Conservation (phyloP, 768 basidiomycete genomes). For the Artomyces pyxidatus region DNA sequence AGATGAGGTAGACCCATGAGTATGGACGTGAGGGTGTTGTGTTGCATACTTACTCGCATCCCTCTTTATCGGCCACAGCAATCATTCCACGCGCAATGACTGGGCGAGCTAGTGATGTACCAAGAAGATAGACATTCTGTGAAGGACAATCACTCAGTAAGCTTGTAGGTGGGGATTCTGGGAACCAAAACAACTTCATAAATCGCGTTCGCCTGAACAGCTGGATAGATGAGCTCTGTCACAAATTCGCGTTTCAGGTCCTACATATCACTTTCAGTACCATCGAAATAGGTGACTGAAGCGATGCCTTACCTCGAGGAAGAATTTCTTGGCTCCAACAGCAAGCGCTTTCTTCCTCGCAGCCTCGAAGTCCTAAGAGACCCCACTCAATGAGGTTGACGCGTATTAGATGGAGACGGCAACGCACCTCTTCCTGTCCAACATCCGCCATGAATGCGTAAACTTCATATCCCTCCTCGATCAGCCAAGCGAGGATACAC, state of each 20-base stretch:
- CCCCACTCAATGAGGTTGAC: not conserved
- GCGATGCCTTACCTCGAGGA: conserved; percentile 54
- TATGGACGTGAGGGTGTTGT: too few species aligned
- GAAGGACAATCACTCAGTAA: not conserved
- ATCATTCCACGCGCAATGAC: conserved; percentile 99
- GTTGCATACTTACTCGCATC: conserved; percentile 98
- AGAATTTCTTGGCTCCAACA: conserved; percentile 95
- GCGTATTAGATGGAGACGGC: not conserved
- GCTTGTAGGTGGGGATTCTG: not conserved
- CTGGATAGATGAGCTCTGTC: conserved; percentile 94
- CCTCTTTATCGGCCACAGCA: conserved; percentile 78
- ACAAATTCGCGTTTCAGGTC: conserved; percentile 94
- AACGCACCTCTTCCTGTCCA: conserved; percentile 75
- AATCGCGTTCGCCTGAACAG: conserved; percentile 96
- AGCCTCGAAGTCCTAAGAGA: conserved; percentile 79
- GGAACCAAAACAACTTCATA: conserved; percentile 67
- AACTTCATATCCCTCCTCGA: conserved; percentile 97
- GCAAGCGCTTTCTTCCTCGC: conserved; percentile 83
- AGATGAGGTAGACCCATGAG: not conserved
- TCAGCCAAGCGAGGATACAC: conserved; percentile 98
- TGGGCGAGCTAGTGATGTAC: conserved; percentile 94
- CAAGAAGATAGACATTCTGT: conserved; percentile 92
- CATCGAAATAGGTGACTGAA: too few species aligned
- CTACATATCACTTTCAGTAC: conserved; percentile 28
- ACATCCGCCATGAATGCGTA: conserved; percentile 96